A percentile compares a stretch with the other conserved stretches of the same genome.
Conservation (phyloP, 495 filamentous ascomycete genomes). For the Penicillium arizonense region DNA sequence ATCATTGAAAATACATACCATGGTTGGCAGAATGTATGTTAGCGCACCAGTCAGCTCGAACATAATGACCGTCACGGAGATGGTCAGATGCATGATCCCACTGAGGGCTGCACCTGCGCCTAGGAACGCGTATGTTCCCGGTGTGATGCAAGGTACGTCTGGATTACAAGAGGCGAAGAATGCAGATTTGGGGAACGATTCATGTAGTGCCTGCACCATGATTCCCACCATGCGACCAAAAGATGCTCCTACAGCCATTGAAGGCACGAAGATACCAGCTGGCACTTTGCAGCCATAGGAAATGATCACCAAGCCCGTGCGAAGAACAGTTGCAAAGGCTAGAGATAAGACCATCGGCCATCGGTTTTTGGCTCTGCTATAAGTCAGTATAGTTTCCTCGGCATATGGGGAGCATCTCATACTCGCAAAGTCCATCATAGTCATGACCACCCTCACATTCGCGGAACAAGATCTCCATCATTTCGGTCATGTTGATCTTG, state of each 20-base stretch:
- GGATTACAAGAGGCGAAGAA: conserved; percentile 89
- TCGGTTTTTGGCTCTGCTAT: conserved; percentile 54
- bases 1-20: conserved; percentile 51
- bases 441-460: conserved; percentile 94
- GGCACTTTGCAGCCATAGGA: conserved; percentile 98
- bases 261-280: conserved; percentile 95
- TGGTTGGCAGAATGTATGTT: conserved; percentile 94
- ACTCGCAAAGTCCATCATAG: conserved; percentile 90
- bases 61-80: conserved; percentile 97
- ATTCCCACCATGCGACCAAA: conserved; percentile 96
- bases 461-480: conserved; percentile 95
- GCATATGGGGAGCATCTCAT: conserved; percentile 18
- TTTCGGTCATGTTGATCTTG: conserved; percentile 97
- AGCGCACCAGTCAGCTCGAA: conserved; percentile 94
- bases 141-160: conserved; percentile 94
- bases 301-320: conserved; percentile 86
- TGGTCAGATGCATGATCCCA: conserved; percentile 96
- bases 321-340: conserved; percentile 73
- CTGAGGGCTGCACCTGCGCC: conserved; percentile 93
- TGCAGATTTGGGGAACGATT: conserved; percentile 72
- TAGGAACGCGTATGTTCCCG: conserved; percentile 93
- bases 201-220: conserved; percentile 84
- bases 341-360: conserved; percentile 81
- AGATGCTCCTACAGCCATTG: conserved; percentile 94
- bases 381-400: conserved; percentile 20